These are phyloP conservation scores for Boletus reticulatus DNA, from an alignment of 768 basidiomycete genomes.

Conservation along the genomic window DNA sequence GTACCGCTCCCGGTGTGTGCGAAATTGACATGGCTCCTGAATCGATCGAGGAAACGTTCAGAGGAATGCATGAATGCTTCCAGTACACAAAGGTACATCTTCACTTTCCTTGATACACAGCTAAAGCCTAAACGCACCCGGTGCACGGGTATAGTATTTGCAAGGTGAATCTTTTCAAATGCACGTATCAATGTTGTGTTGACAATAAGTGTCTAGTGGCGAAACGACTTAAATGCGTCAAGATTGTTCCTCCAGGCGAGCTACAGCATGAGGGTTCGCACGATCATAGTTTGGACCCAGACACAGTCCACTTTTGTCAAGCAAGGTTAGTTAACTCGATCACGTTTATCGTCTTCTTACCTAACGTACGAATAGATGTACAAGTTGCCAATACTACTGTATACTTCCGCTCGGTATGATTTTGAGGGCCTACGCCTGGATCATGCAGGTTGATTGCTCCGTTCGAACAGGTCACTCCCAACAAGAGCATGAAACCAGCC, in stretches of 20 bases:
- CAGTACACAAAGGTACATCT: slow-evolving; percentile 56
- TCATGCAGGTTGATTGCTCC: neutral
- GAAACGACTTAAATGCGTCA: slow-evolving; percentile 50
- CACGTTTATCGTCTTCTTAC: neutral
- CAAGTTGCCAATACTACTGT: slow-evolving; percentile 57
- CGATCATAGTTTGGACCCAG: slow-evolving; percentile 41
- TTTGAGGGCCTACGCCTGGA: no score
- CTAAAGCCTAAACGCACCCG: neutral
- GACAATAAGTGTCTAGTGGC: slow-evolving; percentile 33
- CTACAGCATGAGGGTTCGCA: slow-evolving; percentile 47
- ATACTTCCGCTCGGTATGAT: slow-evolving; percentile 48
- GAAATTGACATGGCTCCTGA: slow-evolving; percentile 56
- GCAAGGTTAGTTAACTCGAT: slow-evolving; percentile 31
- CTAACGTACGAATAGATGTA: slow-evolving; percentile 38
- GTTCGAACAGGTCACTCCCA: slow-evolving; percentile 35
- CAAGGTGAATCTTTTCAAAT: slow-evolving; percentile 38
- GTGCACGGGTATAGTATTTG: slow-evolving; percentile 40
- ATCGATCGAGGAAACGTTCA: slow-evolving; percentile 59
- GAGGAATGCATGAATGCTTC: slow-evolving; percentile 56
- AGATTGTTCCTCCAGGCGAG: slow-evolving; percentile 42
- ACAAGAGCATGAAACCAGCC: slow-evolving; percentile 56
- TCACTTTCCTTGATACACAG: neutral
- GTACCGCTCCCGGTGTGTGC: slow-evolving; percentile 50
- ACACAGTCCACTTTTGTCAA: slow-evolving; percentile 53
- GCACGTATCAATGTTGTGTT: neutral